Conservation (phyloP, 2,329 filamentous ascomycete species). For the Penicillium sp. region DNA sequence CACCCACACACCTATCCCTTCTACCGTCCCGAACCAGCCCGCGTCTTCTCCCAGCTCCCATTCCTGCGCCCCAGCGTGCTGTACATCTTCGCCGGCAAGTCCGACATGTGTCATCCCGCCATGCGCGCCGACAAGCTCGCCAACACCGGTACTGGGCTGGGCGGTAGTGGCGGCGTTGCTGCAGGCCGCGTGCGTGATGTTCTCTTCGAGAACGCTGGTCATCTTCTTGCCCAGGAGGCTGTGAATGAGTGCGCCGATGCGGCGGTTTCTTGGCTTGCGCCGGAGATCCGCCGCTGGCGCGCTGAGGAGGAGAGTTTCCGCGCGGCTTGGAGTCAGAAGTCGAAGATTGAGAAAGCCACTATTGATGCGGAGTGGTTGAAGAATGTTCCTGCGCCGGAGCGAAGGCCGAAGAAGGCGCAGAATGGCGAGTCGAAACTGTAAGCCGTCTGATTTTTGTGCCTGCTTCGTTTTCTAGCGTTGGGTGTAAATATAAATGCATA, state of each 20-base stretch:
- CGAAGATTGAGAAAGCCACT: slow-evolving; percentile 55
- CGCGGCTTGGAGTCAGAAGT: slow-evolving; percentile 52
- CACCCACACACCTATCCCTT: slow-evolving; percentile 38
- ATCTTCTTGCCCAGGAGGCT: slow-evolving; percentile 81
- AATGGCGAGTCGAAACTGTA: slow-evolving; percentile 28
- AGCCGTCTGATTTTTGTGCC: background rate
- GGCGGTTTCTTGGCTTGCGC: slow-evolving; percentile 56
- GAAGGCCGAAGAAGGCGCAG: slow-evolving; percentile 26
- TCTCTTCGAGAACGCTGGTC: slow-evolving; percentile 64
- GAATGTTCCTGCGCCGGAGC: slow-evolving; percentile 32
- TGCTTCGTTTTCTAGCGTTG: background rate
- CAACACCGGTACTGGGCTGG: slow-evolving; percentile 39
- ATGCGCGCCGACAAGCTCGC: slow-evolving; percentile 43
- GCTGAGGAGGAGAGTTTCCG: slow-evolving; percentile 57
- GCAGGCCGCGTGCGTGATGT: slow-evolving; percentile 67
- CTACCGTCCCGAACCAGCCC: slow-evolving; percentile 44
- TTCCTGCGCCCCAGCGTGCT: slow-evolving; percentile 46
- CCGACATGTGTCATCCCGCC: slow-evolving; percentile 40
- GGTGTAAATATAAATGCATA: slow-evolving; percentile 1
- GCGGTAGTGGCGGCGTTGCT: slow-evolving; percentile 55
- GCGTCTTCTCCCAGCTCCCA: slow-evolving; percentile 41
- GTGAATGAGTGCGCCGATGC: slow-evolving; percentile 64
- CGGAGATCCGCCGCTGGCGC: slow-evolving; percentile 59
- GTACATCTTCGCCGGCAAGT: slow-evolving; percentile 47
- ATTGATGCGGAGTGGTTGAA: slow-evolving; percentile 55